phyloP scores from a whole-genome alignment of 2,329 filamentous ascomycete species.

The Hypoxylon sp. region DNA sequence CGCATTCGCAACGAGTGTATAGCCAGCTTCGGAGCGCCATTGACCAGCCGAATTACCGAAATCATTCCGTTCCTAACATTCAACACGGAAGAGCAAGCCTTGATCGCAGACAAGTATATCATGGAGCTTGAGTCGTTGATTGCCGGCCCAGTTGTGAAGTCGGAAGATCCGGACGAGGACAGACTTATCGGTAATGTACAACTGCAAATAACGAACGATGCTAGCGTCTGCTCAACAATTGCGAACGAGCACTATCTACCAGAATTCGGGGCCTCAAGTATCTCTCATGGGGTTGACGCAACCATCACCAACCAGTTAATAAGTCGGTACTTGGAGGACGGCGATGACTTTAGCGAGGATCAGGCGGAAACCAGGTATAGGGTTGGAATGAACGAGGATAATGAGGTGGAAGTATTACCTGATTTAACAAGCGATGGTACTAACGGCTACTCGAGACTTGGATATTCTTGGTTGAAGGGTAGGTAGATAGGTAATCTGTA shows the following conservation, averaged over 20 bases:
- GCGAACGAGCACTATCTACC: slow-evolving; percentile 52
- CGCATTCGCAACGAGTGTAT: slow-evolving; percentile 35
- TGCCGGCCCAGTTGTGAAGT: slow-evolving; percentile 51
- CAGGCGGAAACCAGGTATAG: slow-evolving; percentile 45
- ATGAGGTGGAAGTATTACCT: slow-evolving; percentile 38
- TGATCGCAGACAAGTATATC: slow-evolving; percentile 61
- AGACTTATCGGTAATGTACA: slow-evolving; percentile 55
- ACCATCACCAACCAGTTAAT: slow-evolving; percentile 45
- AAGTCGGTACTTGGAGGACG: slow-evolving; percentile 51
- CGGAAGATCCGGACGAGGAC: slow-evolving; percentile 48
- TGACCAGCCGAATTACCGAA: slow-evolving; percentile 60
- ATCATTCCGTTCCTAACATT: slow-evolving; percentile 50
- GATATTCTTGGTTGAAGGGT: slow-evolving; percentile 21
- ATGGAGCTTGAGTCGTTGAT: slow-evolving; percentile 53
- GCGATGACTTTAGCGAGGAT: slow-evolving; percentile 52
- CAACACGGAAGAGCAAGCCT: slow-evolving; percentile 52
- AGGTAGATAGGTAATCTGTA: slow-evolving; percentile 5
- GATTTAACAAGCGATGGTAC: slow-evolving; percentile 6
- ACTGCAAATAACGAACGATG: slow-evolving; percentile 52
- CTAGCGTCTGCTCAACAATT: slow-evolving; percentile 53
- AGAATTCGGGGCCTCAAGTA: slow-evolving; percentile 56
- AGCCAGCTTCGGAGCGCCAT: slow-evolving; percentile 50
- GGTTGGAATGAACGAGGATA: slow-evolving; percentile 39
- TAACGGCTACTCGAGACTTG: slow-evolving; percentile 18
- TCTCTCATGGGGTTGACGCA: slow-evolving; percentile 48